These are phyloP conservation scores for Starmerella potacharoeniae DNA, from an alignment of 805 yeast species.

Conservation along the genomic window DNA sequence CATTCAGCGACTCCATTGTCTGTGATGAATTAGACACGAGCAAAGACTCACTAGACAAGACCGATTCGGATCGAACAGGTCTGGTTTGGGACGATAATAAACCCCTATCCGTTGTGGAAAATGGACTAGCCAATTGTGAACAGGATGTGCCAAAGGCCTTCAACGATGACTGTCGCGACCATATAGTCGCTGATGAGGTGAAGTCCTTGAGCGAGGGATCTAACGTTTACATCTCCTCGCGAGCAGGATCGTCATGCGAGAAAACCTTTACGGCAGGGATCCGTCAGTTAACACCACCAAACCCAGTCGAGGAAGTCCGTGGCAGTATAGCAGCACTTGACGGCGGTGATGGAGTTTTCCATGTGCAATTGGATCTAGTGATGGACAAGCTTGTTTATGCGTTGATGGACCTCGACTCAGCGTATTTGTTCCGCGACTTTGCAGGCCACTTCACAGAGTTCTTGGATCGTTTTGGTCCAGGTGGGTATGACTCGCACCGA, in stretches of 20 bases:
- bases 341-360: constrained; percentile 14
- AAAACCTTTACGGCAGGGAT: neutral
- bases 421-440: constrained; percentile 19
- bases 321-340: neutral
- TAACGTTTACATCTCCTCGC: too few species aligned
- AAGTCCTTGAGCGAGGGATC: too few species aligned
- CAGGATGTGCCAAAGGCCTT: too few species aligned
- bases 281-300: neutral
- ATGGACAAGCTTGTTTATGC: constrained; percentile 14
- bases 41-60: too few species aligned
- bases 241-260: neutral
- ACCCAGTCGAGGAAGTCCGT: constrained; percentile 1
- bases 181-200: too few species aligned
- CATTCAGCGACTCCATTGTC: neutral
- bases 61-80: neutral
- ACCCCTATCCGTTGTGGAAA: neutral
- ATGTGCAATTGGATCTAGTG: constrained; percentile 4
- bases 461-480: constrained; percentile 16
- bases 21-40: neutral
- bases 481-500: constrained; percentile 8
- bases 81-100: neutral
- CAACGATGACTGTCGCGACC: too few species aligned
- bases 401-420: constrained; percentile 11
- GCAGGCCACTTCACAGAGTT: constrained; percentile 18
- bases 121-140: too few species aligned